Percentiles rank a stretch among this genome's conserved stretches.
Conservation (phyloP, 1,139 yeast species). For the Lodderomyces metapsilosis region DNA sequence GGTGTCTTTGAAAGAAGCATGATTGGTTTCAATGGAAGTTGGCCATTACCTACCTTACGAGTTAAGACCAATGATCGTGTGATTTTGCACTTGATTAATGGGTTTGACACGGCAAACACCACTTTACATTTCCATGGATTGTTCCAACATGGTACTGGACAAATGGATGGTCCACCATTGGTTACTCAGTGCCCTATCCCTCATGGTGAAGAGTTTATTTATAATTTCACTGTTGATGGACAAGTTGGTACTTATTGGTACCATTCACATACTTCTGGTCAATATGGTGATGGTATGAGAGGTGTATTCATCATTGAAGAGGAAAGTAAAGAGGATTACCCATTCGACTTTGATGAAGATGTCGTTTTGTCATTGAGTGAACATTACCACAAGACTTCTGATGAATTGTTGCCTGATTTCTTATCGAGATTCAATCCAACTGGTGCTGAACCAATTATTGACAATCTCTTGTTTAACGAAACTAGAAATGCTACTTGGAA, state of each 20-base stretch:
- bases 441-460: slow-evolving; percentile 81
- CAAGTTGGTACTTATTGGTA: slow-evolving; percentile 82
- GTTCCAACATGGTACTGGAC: slow-evolving; percentile 56
- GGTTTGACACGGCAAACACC: slow-evolving; percentile 52
- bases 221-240: slow-evolving; percentile 61
- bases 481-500: slow-evolving; percentile 55
- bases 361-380: slow-evolving; percentile 56
- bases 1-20: slow-evolving; percentile 49
- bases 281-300: slow-evolving; percentile 76
- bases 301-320: slow-evolving; percentile 70
- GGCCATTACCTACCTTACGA: slow-evolving; percentile 74
- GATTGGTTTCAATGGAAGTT: slow-evolving; percentile 65
- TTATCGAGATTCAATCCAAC: slow-evolving; percentile 70
- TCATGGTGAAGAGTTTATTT: slow-evolving; percentile 60
- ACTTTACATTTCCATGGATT: slow-evolving; percentile 78
- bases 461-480: slow-evolving; percentile 62
- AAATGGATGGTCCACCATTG: slow-evolving; percentile 79
- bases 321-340: slow-evolving; percentile 36
- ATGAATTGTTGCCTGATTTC: slow-evolving; percentile 45
- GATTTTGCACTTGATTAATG: slow-evolving; percentile 56
- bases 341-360: slow-evolving; percentile 64
- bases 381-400: slow-evolving; percentile 56
- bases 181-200: slow-evolving; percentile 78
- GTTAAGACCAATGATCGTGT: slow-evolving; percentile 66
- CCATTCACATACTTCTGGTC: slow-evolving; percentile 78